These are phyloP conservation scores for Trichoderma hamatum DNA, from an alignment of 2,329 filamentous ascomycete genomes.

Conservation along the genomic window DNA sequence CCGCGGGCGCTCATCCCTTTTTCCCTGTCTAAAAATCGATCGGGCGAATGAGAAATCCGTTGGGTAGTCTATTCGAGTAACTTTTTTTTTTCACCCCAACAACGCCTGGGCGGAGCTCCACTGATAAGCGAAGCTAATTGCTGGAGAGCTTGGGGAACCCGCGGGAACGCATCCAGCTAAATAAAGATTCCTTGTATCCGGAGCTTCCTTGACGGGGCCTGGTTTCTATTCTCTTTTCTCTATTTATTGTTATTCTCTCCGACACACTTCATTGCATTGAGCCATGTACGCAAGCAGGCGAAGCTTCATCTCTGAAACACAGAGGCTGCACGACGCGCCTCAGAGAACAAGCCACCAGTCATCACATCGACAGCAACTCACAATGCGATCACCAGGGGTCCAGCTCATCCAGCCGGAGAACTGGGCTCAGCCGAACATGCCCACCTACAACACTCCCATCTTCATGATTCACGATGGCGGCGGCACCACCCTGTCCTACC, in stretches of 20 bases:
- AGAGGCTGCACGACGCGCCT: not conserved
- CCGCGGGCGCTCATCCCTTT: not conserved
- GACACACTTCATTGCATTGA: not conserved
- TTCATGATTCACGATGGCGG: slow-evolving; percentile 64
- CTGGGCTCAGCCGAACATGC: slow-evolving; percentile 34
- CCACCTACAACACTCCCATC: slow-evolving; percentile 46
- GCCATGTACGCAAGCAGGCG: not conserved
- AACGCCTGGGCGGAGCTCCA: slow-evolving; percentile 14
- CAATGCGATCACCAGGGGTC: slow-evolving; percentile 34
- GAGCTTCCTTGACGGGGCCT: not conserved
- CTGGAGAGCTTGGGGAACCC: slow-evolving; percentile 9
- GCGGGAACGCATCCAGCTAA: slow-evolving; percentile 1
- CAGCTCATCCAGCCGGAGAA: slow-evolving; percentile 42
- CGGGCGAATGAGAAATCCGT: not conserved
- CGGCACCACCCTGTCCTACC: slow-evolving; percentile 61
- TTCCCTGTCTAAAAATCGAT: not conserved
- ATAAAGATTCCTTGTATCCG: not conserved
- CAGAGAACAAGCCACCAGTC: not conserved
- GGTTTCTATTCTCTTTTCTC: not conserved
- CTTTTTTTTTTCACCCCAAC: slow-evolving; percentile 18
- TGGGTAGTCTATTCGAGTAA: not conserved
- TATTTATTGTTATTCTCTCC: not conserved
- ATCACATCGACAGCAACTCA: slow-evolving; percentile 7
- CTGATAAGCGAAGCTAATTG: slow-evolving; percentile 20
- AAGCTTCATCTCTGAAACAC: not conserved